These are phyloP conservation scores for Erythrophleum fordii DNA, from an alignment of 306 rosid genomes.

Conservation along the genomic window DNA sequence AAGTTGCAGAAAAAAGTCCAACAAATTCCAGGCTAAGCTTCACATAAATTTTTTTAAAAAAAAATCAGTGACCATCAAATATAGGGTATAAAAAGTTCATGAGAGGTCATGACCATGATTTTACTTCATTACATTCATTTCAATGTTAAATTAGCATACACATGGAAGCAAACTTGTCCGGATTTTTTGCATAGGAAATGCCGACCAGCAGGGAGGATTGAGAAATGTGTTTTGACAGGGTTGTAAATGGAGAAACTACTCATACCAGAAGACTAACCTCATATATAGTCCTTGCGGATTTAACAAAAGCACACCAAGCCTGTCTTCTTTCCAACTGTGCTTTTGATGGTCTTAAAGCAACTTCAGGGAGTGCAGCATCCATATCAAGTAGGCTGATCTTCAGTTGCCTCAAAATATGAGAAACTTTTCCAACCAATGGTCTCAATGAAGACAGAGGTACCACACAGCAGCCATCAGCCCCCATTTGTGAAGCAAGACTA, in stretches of 20 bases:
- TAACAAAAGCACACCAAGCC: constrained; percentile 95
- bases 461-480: constrained; percentile 68
- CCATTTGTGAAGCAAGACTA: constrained; percentile 55
- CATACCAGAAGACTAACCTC: constrained; percentile 60
- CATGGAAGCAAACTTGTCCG: neutral
- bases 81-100: neutral
- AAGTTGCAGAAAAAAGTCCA: constrained; percentile 6
- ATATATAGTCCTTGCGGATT: constrained; percentile 81
- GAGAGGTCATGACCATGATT: neutral
- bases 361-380: constrained; percentile 86
- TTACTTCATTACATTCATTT: neutral
- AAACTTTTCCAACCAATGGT: constrained; percentile 81
- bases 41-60: neutral
- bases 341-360: constrained; percentile 81
- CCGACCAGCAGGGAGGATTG: neutral
- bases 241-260: constrained; percentile 17
- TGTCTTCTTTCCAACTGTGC: constrained; percentile 68
- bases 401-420: constrained; percentile 71
- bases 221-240: constrained; percentile 21
- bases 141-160: neutral
- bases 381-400: constrained; percentile 89
- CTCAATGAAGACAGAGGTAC: constrained; percentile 82
- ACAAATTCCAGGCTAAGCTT: neutral
- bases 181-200: neutral
- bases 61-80: neutral